Conservation (phyloP, 2,329 filamentous ascomycete genomes). For the Aspergillus bombycis region DNA sequence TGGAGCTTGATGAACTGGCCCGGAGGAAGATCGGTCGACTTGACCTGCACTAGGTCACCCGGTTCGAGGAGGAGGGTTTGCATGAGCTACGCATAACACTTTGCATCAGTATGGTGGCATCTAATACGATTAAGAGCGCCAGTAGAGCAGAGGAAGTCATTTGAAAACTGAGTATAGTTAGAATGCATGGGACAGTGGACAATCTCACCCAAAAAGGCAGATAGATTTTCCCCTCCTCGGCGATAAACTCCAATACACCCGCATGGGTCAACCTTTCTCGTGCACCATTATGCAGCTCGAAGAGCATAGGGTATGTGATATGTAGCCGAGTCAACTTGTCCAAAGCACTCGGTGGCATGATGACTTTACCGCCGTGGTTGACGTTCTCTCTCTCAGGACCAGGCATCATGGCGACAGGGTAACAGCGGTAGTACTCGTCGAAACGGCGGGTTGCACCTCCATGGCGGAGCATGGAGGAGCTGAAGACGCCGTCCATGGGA, state of each 20-base stretch:
- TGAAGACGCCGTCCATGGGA: slow-evolving; percentile 56
- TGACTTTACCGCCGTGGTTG: slow-evolving; percentile 97
- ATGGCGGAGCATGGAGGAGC: slow-evolving; percentile 56
- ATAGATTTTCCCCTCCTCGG: slow-evolving; percentile 95
- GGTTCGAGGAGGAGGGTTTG: slow-evolving; percentile 85
- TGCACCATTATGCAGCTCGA: slow-evolving; percentile 90
- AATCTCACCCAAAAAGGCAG: slow-evolving; percentile 83
- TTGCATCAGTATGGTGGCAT: slow-evolving; percentile 9
- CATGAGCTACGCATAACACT: slow-evolving; percentile 71
- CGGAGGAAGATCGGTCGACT: slow-evolving; percentile 87
- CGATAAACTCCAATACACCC: slow-evolving; percentile 95
- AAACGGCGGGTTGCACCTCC: slow-evolving; percentile 70
- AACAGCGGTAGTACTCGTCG: slow-evolving; percentile 98
- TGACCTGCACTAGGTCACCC: slow-evolving; percentile 92
- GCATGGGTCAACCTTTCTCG: slow-evolving; percentile 82
- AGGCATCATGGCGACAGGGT: slow-evolving; percentile 91
- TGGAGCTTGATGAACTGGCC: slow-evolving; percentile 95
- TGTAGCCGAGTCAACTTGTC: slow-evolving; percentile 96
- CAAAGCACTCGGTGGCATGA: slow-evolving; percentile 92
- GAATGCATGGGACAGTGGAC: neutral
- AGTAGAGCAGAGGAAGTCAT: neutral
- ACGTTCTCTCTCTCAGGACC: slow-evolving; percentile 85
- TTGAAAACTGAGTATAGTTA: neutral
- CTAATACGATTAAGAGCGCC: neutral
- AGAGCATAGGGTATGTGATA: slow-evolving; percentile 95